Evolutionary conservation across 1,139 yeast species (phyloP).

Genomic region (Taphrina pruni): DNA sequence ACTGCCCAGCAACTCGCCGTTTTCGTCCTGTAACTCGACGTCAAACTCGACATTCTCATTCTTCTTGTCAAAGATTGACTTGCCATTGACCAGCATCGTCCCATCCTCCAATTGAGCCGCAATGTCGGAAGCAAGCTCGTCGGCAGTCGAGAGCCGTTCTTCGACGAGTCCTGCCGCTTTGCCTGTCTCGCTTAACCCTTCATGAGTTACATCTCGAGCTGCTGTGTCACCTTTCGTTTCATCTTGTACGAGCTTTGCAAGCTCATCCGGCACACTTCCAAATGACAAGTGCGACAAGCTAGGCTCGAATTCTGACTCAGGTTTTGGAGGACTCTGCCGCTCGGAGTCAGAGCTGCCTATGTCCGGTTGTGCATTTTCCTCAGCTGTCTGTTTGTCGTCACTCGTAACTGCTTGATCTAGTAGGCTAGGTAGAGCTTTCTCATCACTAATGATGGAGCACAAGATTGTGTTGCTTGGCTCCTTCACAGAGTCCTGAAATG

Average conservation of each 20-base stretch:
- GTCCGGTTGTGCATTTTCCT: background rate
- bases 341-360: background rate
- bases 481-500: slow-evolving; percentile 57
- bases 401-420: slow-evolving; percentile 7
- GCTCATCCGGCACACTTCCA: background rate
- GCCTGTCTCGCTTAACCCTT: background rate
- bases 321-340: background rate
- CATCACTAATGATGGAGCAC: slow-evolving; percentile 54
- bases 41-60: slow-evolving; percentile 21
- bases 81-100: slow-evolving; percentile 13
- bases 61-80: slow-evolving; percentile 8
- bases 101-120: slow-evolving; percentile 24
- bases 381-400: background rate
- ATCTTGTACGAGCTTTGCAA: background rate
- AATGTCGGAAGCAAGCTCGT: slow-evolving; percentile 18
- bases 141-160: background rate
- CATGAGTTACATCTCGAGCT: background rate
- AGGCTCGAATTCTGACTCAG: background rate
- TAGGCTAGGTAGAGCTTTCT: slow-evolving; percentile 30
- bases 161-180: background rate
- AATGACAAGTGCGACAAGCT: slow-evolving; percentile 34
- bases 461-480: slow-evolving; percentile 55
- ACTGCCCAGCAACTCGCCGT: slow-evolving; percentile 17
- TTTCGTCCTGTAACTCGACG: slow-evolving; percentile 29
- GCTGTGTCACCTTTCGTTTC: background rate